Percentiles rank a stretch among this genome's conserved stretches.
These are phyloP conservation scores for Coprinellus aureogranulatus DNA, from an alignment of 768 basidiomycete species.

Conservation along the genomic window DNA sequence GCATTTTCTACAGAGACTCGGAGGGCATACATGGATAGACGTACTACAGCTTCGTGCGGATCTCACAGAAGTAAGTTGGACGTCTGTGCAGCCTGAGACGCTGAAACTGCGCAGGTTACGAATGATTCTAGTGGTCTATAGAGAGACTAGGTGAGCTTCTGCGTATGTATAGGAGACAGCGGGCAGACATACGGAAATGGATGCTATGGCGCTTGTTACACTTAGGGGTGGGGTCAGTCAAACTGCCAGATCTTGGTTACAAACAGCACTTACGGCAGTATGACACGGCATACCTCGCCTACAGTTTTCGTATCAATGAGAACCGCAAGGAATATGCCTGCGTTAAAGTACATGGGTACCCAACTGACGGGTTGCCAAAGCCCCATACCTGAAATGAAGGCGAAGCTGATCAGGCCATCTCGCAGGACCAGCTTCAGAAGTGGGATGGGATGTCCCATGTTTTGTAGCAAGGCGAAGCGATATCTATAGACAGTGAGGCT, in stretches of 20 bases:
- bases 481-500: not conserved
- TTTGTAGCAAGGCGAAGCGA: not conserved
- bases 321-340: not conserved
- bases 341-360: too few relatives aligned
- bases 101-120: constrained; percentile 7
- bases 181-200: constrained; percentile 10
- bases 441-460: constrained; percentile 4
- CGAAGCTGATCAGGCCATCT: constrained; percentile 4
- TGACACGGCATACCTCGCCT: constrained; percentile 2
- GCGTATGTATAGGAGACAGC: not conserved
- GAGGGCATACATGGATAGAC: too few relatives aligned
- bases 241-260: too few relatives aligned
- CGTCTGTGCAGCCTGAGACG: not conserved
- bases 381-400: not conserved
- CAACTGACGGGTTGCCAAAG: not conserved
- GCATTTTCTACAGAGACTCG: too few relatives aligned
- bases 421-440: constrained; percentile 3
- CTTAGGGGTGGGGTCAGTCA: too few relatives aligned
- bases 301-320: not conserved
- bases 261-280: constrained; percentile 16
- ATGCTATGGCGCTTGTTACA: not conserved
- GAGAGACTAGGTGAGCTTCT: not conserved
- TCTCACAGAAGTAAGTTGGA: constrained; percentile 1
- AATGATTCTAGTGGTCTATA: constrained; percentile 11
- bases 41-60: not conserved